A percentile compares a stretch with the other conserved stretches of the same genome.
These are phyloP conservation scores for Jaenimonas drosophilae DNA, from an alignment of 208 protist species.

Conservation along the genomic window DNA sequence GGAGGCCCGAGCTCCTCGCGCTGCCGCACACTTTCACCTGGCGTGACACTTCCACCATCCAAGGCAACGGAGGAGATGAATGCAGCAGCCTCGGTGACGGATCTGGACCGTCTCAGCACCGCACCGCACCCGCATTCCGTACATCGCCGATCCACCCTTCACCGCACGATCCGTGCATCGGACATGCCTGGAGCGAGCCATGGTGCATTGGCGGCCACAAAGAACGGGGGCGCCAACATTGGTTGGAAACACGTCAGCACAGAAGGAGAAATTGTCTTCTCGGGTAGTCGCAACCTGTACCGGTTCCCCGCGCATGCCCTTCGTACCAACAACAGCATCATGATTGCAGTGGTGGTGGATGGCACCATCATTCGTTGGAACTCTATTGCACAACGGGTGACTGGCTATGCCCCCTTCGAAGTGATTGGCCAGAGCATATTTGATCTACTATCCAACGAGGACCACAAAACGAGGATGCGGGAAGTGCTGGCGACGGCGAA, in stretches of 20 bases:
- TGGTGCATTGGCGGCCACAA: no score
- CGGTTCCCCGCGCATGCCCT: conserved; percentile 59
- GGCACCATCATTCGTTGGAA: conserved; percentile 88
- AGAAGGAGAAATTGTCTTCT: conserved; percentile 72
- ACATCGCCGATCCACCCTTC: no score
- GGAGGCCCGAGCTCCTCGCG: no score
- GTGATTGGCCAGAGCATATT: conserved; percentile 70
- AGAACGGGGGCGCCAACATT: no score
- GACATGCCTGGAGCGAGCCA: no score
- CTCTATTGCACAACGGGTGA: conserved; percentile 33
- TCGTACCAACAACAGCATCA: conserved; percentile 27
- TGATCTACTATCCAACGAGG: conserved; percentile 35
- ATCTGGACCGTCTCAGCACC: no score
- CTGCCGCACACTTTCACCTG: no score
- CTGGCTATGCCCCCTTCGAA: conserved; percentile 43
- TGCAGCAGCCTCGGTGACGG: no score
- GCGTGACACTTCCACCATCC: no score
- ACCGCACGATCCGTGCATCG: no score
- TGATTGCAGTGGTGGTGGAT: conserved; percentile 68
- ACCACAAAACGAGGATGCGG: conserved; percentile 26
- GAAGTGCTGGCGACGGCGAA: conserved; percentile 26
- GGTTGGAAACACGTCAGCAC: conserved; percentile 36
- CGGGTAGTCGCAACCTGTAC: conserved; percentile 69
- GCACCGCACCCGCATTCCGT: no score
- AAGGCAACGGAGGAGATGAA: no score